Conservation (phyloP, 2,329 filamentous ascomycete species). For the Nemania sp. region DNA sequence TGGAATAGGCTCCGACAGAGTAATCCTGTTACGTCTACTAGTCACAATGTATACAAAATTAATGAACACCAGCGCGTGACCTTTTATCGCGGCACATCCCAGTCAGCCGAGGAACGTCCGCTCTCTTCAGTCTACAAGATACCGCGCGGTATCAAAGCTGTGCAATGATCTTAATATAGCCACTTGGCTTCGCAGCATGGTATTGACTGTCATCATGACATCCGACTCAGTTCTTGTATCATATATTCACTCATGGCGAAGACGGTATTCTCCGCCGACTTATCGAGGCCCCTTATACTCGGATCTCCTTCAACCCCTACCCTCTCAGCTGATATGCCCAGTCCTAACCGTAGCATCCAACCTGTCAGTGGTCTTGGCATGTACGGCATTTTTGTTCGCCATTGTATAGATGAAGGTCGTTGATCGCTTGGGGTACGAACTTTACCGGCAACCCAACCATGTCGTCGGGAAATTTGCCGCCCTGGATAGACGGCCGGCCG, state of each 20-base stretch:
- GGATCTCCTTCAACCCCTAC: neutral
- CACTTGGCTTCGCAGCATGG: neutral
- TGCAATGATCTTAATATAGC: too few species aligned
- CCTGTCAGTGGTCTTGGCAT: slow-evolving; percentile 17
- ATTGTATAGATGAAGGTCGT: slow-evolving; percentile 12
- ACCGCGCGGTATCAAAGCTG: too few species aligned
- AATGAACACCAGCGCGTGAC: too few species aligned
- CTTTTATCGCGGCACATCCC: too few species aligned
- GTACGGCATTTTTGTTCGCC: slow-evolving; percentile 21
- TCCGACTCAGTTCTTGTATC: neutral
- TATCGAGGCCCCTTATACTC: neutral
- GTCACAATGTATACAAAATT: too few species aligned
- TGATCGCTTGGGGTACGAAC: slow-evolving; percentile 18
- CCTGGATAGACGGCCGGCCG: slow-evolving; percentile 6
- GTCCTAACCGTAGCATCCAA: neutral
- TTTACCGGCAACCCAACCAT: slow-evolving; percentile 29
- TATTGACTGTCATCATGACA: neutral
- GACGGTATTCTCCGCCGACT: neutral
- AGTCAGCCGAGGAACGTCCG: too few species aligned
- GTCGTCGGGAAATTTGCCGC: slow-evolving; percentile 27
- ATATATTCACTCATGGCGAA: neutral
- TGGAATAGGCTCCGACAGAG: too few species aligned
- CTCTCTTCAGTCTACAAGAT: too few species aligned
- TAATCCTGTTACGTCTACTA: too few species aligned
- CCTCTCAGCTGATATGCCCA: neutral